A percentile compares a stretch with the other conserved stretches of the same genome.
Conservation (phyloP, 2,329 filamentous ascomycete species). For the Hypoxylon sp. region DNA sequence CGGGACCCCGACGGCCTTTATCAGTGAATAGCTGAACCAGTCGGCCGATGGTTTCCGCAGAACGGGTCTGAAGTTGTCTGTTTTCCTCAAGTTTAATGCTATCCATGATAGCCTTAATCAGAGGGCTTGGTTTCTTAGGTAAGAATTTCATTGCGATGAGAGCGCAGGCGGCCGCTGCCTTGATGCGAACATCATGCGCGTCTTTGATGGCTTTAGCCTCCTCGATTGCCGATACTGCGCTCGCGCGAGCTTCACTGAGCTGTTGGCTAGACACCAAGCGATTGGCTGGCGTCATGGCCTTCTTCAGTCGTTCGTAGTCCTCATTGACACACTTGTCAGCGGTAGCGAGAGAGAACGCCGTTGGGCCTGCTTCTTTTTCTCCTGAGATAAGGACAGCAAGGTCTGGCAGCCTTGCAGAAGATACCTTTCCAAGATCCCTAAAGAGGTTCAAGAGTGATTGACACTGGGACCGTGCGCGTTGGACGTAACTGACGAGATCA, state of each 20-base stretch:
- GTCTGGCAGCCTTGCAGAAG: slow-evolving; percentile 79
- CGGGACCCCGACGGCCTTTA: slow-evolving; percentile 82
- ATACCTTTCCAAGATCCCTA: slow-evolving; percentile 87
- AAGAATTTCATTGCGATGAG: slow-evolving; percentile 87
- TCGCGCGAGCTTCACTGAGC: slow-evolving; percentile 80
- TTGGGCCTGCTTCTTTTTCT: slow-evolving; percentile 89
- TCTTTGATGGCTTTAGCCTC: slow-evolving; percentile 85
- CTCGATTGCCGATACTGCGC: slow-evolving; percentile 77
- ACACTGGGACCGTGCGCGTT: slow-evolving; percentile 91
- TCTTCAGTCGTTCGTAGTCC: slow-evolving; percentile 90
- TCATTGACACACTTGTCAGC: slow-evolving; percentile 88
- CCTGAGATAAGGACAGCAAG: slow-evolving; percentile 95
- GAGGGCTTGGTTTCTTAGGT: slow-evolving; percentile 90
- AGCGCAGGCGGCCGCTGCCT: slow-evolving; percentile 86
- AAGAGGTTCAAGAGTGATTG: slow-evolving; percentile 91
- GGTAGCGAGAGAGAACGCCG: slow-evolving; percentile 87
- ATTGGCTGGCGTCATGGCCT: slow-evolving; percentile 87
- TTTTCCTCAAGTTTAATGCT: slow-evolving; percentile 97
- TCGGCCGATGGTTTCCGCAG: slow-evolving; percentile 83
- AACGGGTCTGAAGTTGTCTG: slow-evolving; percentile 85
- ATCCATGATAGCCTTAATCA: slow-evolving; percentile 99
- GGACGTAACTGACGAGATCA: slow-evolving; percentile 89
- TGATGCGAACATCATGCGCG: slow-evolving; percentile 85
- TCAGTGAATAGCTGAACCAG: slow-evolving; percentile 89
- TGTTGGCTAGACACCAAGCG: slow-evolving; percentile 85